Evolutionary conservation across 2,329 filamentous ascomycete species (phyloP), one percentile per base, ranked within the genome.

Genomic region (Curvularia spicifera): DNA sequence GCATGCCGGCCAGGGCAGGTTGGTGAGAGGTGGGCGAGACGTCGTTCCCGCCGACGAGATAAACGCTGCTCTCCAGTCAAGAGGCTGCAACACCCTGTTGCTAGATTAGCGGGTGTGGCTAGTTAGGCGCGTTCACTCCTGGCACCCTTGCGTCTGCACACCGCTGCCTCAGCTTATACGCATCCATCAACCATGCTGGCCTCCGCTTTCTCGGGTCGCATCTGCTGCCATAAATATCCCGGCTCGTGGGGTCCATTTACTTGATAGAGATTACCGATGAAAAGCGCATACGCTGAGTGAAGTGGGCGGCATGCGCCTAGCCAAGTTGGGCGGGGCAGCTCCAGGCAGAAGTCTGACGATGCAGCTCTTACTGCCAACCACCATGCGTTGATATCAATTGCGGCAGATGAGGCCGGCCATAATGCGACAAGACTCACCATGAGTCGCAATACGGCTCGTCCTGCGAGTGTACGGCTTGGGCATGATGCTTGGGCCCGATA

Each of bases 61-160:
- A 44, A n/a, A 39, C 18, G 35, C 31, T 47, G 9, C n/a, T 46
- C 35, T 49, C 22, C 26, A 44, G 20, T 53, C 35, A 37, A 60
- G 48, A 58, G 46, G 51, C 48, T 51, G 51, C 57, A 35, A 31
- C 35, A 51, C 42, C 18, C 33, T 22, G 43, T 49, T 45, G n/a
- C 49, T 56, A 57, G 45, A 24, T 26, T 51, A 45, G 57, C 29
- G 45, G 46, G 37, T 54, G 62, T 63, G 57, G 59, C 54, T 62
- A 59, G 51, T 58, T 52, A 44, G 42, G 56, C 45, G 47, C 44
- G 18, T 20, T 53, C 44, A 49, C 33, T 35, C 47, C 43, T 52
- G 56, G 56, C 59, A 54, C 37, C 51, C 50, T 57, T 31, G 48
- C 42, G 40, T 50, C 26, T 51, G 46, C 61, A 54, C 60, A 63